phyloP scores from a whole-genome alignment of 2,329 filamentous ascomycete species.

The Monilinia polystroma region DNA sequence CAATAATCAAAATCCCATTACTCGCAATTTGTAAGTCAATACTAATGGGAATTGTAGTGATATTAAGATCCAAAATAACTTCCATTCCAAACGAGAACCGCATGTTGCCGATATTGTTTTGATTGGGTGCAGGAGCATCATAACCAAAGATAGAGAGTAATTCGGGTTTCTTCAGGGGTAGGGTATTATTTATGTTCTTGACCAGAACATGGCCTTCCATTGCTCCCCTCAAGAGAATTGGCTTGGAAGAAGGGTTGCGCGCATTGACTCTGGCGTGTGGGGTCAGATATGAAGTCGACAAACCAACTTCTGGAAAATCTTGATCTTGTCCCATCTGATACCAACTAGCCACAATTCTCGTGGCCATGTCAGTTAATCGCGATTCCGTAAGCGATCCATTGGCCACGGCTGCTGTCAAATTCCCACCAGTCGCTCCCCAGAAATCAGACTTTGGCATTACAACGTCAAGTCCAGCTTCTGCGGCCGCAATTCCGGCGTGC shows the following conservation, averaged over 20 bases:
- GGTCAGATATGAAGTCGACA: constrained; percentile 49
- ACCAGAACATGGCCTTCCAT: not conserved
- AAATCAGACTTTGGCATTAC: constrained; percentile 31
- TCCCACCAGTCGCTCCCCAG: constrained; percentile 29
- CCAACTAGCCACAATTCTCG: constrained; percentile 56
- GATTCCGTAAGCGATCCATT: constrained; percentile 50
- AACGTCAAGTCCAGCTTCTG: constrained; percentile 79
- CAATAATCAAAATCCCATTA: not conserved
- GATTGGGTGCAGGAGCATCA: not conserved
- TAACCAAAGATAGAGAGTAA: not conserved
- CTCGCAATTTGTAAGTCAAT: not conserved
- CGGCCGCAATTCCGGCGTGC: constrained; percentile 72
- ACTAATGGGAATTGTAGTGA: not conserved
- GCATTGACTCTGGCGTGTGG: constrained; percentile 56
- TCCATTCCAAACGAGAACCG: not conserved
- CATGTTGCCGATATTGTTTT: not conserved
- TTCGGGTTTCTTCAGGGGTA: not conserved
- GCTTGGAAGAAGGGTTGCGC: constrained; percentile 45
- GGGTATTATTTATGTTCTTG: not conserved
- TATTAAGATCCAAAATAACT: not conserved
- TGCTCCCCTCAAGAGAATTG: not conserved
- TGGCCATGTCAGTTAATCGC: constrained; percentile 63
- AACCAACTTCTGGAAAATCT: constrained; percentile 45
- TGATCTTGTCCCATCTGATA: constrained; percentile 58
- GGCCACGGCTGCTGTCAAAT: constrained; percentile 54